phyloP scores from a whole-genome alignment of 2,329 filamentous ascomycete species.

The Paramyrothecium sp. region DNA sequence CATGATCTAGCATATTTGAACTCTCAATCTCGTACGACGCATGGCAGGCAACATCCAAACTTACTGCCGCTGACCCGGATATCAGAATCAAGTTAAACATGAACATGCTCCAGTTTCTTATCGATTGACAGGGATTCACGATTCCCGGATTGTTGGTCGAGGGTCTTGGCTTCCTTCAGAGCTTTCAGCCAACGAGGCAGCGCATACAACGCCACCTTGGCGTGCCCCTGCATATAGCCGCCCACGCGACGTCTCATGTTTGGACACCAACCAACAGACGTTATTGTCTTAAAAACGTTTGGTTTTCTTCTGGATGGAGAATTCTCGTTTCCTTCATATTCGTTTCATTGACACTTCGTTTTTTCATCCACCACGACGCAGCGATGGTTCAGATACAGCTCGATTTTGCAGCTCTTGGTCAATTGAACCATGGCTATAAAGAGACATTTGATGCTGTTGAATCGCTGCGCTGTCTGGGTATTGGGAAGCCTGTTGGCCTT shows the following conservation, averaged over 20 bases:
- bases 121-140: no score
- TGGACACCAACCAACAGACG: not conserved
- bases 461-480: slow-evolving; percentile 46
- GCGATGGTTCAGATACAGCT: not conserved
- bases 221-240: not conserved
- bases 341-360: not conserved
- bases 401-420: not conserved
- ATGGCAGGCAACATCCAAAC: no score
- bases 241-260: not conserved
- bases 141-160: no score
- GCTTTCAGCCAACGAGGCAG: no score
- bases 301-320: not conserved
- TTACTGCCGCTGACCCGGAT: no score
- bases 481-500: slow-evolving; percentile 43
- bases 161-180: no score
- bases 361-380: not conserved
- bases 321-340: not conserved
- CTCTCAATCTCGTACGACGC: no score
- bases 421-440: slow-evolving; percentile 17
- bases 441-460: slow-evolving; percentile 53
- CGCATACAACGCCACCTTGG: no score
- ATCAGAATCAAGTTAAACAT: no score
- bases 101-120: no score
- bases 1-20: no score
- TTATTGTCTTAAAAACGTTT: not conserved